Base-by-base conservation (phyloP, 257 asterid genomes). In the Solanum lignicaule region DNA sequence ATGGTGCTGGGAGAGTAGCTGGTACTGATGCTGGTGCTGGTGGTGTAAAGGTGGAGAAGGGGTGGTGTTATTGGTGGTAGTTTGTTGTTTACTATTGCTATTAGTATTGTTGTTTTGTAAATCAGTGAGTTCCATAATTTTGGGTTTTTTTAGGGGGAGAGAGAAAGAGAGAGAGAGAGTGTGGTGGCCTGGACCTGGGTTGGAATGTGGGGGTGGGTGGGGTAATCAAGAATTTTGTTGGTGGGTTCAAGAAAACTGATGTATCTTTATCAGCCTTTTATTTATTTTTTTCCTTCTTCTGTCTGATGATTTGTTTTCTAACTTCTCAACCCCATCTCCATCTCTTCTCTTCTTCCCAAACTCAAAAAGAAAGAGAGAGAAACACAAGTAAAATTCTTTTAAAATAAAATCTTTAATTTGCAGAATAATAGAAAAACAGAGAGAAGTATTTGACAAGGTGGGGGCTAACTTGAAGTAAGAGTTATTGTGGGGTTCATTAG, bases 61-160 rank as follows among this genome's bases (percentile, higher is more conserved):
- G 89, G 88, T 65, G 88, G 91, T 87, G 87, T 68, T 27, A 85
- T 20, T 86, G 68, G 89, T 33, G 73, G 91, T 32, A 39, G 91
- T 41, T 72, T 88, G 6, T 72, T 89, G 86, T 41, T 83, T 83
- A 43, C 58, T n/a, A 29, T 31, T 87, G 66, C 10, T 83, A 68
- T 32, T 88, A 46, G 86, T 21, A 69, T 20, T 87, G 87, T 79
- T 87, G 84, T 31, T 87, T 83, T 93, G 93, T n/a, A 94, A 89
- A 92, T 95, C 89, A 66, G 93, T 90, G 93, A 89, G 93, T 89
- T 93, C 96, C 96, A 93, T 93, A 41, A 27, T 83, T 86, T 86
- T 72, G 39, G 38, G 88, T 86, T 86, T 73, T 86, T 43, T 79
- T 46, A 29, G 36, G 16, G 74, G 27, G 76, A 73, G 43, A 72